Conservation (phyloP, 176 grass and related monocot species). For the Musa schizocarpa region DNA sequence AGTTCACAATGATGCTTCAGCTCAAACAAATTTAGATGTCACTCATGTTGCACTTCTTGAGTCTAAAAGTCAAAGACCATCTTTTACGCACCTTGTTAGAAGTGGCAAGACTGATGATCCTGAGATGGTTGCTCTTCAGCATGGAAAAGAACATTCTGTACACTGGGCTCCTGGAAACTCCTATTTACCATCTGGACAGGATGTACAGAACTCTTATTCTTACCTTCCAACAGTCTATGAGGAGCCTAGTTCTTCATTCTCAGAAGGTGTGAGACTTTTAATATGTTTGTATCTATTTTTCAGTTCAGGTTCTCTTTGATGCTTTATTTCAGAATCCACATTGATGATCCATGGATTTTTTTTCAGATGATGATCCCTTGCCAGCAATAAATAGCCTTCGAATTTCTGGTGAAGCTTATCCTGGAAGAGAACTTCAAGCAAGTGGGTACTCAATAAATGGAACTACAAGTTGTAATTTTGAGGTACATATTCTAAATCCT, state of each 20-base stretch:
- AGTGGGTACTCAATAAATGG: slow-evolving; percentile 87
- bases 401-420: slow-evolving; percentile 89
- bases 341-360: not conserved
- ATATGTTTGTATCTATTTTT: not conserved
- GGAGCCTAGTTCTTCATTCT: slow-evolving; percentile 86
- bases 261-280: slow-evolving; percentile 42
- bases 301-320: not conserved
- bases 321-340: not conserved
- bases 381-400: slow-evolving; percentile 82
- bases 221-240: slow-evolving; percentile 86
- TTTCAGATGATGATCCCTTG: slow-evolving; percentile 65
- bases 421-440: slow-evolving; percentile 85
- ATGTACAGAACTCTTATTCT: slow-evolving; percentile 53
- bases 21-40: slow-evolving; percentile 34
- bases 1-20: slow-evolving; percentile 29
- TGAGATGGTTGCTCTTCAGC: slow-evolving; percentile 26
- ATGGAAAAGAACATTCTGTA: slow-evolving; percentile 39
- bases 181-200: slow-evolving; percentile 45
- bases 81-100: slow-evolving; percentile 46
- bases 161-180: slow-evolving; percentile 53
- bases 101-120: slow-evolving; percentile 37
- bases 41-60: slow-evolving; percentile 28
- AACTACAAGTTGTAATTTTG: slow-evolving; percentile 96
- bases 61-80: slow-evolving; percentile 28
- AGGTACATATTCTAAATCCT: slow-evolving; percentile 27